Evolutionary conservation across 306 rosid genomes (phyloP).

Genomic region (Psophocarpus tetragonolobus): DNA sequence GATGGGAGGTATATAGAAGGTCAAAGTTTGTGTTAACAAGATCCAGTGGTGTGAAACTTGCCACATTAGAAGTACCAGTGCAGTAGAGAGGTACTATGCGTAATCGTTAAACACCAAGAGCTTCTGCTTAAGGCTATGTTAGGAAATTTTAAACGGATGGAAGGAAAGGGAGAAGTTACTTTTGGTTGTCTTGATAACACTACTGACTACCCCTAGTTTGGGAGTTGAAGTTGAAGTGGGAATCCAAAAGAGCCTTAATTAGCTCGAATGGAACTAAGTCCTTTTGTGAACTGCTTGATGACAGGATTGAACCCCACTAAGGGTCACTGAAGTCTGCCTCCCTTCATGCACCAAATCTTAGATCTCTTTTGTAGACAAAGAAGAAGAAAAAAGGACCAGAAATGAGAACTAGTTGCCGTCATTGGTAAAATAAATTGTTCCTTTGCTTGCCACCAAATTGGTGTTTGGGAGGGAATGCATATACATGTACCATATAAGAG

Average conservation of each 20-base stretch:
- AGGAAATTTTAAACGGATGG: neutral
- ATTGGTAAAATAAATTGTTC: neutral
- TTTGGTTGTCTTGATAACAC: neutral
- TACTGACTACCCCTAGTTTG: neutral
- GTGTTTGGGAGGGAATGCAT: neutral
- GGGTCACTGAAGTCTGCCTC: neutral
- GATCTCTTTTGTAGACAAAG: neutral
- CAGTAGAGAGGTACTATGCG: neutral
- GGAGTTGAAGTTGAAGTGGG: neutral
- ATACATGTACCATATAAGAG: neutral
- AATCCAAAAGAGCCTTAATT: neutral
- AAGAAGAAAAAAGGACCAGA: neutral
- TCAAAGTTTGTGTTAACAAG: neutral
- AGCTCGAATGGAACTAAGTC: neutral
- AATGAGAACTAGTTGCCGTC: neutral
- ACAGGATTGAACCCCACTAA: neutral
- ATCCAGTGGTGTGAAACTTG: neutral
- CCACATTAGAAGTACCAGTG: neutral
- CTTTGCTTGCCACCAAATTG: neutral
- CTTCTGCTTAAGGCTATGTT: neutral
- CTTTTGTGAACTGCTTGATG: neutral
- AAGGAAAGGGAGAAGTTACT: neutral
- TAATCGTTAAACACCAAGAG: neutral
- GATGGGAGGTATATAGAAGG: neutral
- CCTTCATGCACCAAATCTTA: neutral